Conservation (phyloP, 345 rosid genomes). For the Streptanthus diversifolius region DNA sequence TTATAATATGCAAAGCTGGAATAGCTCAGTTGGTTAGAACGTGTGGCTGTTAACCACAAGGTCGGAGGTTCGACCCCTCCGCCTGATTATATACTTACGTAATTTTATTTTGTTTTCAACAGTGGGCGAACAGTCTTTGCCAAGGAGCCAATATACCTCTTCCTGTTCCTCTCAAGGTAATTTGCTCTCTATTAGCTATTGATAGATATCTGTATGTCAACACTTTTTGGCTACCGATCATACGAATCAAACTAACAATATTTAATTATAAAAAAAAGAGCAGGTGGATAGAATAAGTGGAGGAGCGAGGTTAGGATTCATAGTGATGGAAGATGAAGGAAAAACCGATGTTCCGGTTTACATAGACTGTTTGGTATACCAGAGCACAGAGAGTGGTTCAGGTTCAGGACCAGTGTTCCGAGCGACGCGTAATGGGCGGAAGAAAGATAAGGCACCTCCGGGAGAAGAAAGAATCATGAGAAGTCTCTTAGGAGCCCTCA, state of each 20-base stretch:
- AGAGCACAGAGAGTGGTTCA: constrained; percentile 35
- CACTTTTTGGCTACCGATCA: constrained; percentile 5
- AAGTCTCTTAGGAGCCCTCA: constrained; percentile 75
- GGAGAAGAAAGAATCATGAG: constrained; percentile 95
- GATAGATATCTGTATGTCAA: not conserved
- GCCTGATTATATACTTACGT: not conserved
- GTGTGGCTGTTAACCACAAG: constrained; percentile 86
- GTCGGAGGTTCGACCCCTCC: constrained; percentile 81
- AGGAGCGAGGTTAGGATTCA: constrained; percentile 86
- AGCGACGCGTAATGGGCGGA: constrained; percentile 67
- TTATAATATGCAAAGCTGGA: constrained; percentile 34
- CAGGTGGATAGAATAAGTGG: constrained; percentile 78
- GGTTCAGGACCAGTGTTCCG: constrained; percentile 56
- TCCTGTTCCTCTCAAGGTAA: constrained; percentile 80
- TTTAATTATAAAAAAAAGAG: not conserved
- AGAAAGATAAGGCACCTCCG: constrained; percentile 68
- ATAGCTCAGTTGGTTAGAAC: constrained; percentile 85
- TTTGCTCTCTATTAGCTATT: not conserved
- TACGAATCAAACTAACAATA: not conserved
- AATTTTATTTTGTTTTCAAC: not conserved
- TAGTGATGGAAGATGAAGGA: constrained; percentile 67
- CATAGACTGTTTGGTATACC: constrained; percentile 76
- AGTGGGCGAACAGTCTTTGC: constrained; percentile 95
- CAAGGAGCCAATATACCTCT: constrained; percentile 93
- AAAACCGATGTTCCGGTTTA: constrained; percentile 75